These are phyloP conservation scores for Pichia kluyveri DNA, from an alignment of 805 yeast species.

Conservation along the genomic window DNA sequence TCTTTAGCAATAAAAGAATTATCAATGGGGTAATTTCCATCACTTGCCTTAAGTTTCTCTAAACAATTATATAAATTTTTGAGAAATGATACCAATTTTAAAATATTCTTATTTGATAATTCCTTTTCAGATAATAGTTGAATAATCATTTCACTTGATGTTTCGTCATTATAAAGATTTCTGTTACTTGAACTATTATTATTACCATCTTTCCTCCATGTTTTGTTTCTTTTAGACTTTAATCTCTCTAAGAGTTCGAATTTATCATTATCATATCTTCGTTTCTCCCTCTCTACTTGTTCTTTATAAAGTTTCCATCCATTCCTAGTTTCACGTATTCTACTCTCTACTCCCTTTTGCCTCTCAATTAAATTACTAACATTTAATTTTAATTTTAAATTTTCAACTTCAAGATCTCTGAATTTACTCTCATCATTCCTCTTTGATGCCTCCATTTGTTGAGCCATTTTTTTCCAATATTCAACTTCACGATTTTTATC, in stretches of 20 bases:
- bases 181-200: background rate
- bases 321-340: slow-evolving; percentile 9
- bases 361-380: slow-evolving; percentile 8
- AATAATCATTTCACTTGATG: background rate
- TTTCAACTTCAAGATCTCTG: slow-evolving; percentile 13
- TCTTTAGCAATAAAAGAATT: slow-evolving; percentile 8
- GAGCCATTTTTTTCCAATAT: slow-evolving; percentile 8
- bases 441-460: slow-evolving; percentile 4
- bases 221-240: background rate
- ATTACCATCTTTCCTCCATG: background rate
- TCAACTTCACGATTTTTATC: slow-evolving; percentile 13
- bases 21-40: slow-evolving; percentile 7
- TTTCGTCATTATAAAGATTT: background rate
- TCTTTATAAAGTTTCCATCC: slow-evolving; percentile 14
- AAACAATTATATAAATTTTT: slow-evolving; percentile 8
- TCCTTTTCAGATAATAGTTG: slow-evolving; percentile 5
- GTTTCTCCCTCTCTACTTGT: slow-evolving; percentile 15
- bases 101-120: slow-evolving; percentile 7
- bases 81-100: background rate
- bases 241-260: background rate
- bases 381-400: slow-evolving; percentile 10
- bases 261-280: slow-evolving; percentile 3
- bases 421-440: slow-evolving; percentile 12
- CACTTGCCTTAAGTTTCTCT: slow-evolving; percentile 11
- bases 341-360: slow-evolving; percentile 9